A percentile compares a stretch with the other conserved stretches of the same genome.
Evolutionary conservation across 1,139 yeast genomes (phyloP).

Genomic region (Pichia sp.): DNA sequence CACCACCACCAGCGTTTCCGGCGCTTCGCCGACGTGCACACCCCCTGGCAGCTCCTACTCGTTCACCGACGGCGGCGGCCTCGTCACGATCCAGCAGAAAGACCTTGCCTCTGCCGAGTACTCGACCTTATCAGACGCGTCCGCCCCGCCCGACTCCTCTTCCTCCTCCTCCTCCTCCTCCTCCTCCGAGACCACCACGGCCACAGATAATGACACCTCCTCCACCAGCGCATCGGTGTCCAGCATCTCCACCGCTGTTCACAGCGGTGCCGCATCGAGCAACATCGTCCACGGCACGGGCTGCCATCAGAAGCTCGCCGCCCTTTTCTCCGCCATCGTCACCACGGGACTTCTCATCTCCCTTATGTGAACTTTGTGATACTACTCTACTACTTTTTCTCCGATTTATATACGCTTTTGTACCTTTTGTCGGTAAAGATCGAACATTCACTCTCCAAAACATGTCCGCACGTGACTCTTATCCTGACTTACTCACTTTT

Average conservation of each 20-base stretch:
- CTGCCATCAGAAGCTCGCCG: background rate
- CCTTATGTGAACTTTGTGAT: background rate
- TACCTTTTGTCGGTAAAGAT: too few species aligned
- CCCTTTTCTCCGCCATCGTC: background rate
- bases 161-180: background rate
- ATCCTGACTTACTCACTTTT: background rate
- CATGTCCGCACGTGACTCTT: background rate
- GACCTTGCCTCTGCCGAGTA: conserved; percentile 5
- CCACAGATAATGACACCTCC: background rate
- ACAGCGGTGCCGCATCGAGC: background rate
- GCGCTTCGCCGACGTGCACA: conserved; percentile 2
- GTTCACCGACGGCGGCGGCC: conserved; percentile 7
- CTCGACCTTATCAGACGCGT: conserved; percentile 4
- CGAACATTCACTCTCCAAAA: background rate
- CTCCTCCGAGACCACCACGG: background rate
- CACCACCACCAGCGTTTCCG: background rate
- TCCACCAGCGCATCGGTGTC: background rate
- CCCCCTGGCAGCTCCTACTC: background rate
- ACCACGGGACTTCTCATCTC: background rate
- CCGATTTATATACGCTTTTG: background rate
- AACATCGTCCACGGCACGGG: background rate
- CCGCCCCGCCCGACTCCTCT: background rate
- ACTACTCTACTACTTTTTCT: background rate
- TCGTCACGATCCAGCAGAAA: conserved; percentile 4
- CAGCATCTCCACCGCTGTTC: background rate